A percentile compares a stretch with the other conserved stretches of the same genome.
phyloP scores from a whole-genome alignment of 306 rosid species.

The Dryas alaskensis region DNA sequence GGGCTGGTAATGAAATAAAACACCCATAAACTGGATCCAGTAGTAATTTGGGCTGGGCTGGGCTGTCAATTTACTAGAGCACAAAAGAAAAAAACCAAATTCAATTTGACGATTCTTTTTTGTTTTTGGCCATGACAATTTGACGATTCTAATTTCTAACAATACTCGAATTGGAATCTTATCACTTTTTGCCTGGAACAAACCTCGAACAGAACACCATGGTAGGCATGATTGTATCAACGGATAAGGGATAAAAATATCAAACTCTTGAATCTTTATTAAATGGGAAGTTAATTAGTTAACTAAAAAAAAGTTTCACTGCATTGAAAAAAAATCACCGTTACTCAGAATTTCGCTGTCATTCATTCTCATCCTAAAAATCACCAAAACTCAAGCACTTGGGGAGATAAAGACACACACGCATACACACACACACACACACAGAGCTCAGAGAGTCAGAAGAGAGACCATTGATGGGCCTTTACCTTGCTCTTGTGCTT shows the following conservation, averaged over 20 bases:
- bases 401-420: conserved; percentile 1
- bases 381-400: background rate
- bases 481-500: conserved; percentile 27
- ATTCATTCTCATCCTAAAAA: background rate
- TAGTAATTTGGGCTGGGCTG: background rate
- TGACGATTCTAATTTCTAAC: too few relatives aligned
- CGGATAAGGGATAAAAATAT: background rate
- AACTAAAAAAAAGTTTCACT: background rate
- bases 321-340: background rate
- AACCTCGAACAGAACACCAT: too few relatives aligned
- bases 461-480: conserved; percentile 56
- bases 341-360: background rate
- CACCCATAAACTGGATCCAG: background rate
- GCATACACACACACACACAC: background rate
- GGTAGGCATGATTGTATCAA: too few relatives aligned
- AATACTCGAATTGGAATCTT: too few relatives aligned
- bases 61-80: background rate
- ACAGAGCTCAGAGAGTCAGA: background rate
- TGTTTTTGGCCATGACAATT: background rate
- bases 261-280: background rate
- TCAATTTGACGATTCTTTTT: background rate
- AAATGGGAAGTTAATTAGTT: background rate
- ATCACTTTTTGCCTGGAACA: too few relatives aligned
- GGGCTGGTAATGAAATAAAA: background rate
- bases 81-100: background rate